A percentile compares a stretch with the other conserved stretches of the same genome.
Evolutionary conservation across 257 asterid genomes (phyloP).

Genomic region (Nicotiana noctiflora): DNA sequence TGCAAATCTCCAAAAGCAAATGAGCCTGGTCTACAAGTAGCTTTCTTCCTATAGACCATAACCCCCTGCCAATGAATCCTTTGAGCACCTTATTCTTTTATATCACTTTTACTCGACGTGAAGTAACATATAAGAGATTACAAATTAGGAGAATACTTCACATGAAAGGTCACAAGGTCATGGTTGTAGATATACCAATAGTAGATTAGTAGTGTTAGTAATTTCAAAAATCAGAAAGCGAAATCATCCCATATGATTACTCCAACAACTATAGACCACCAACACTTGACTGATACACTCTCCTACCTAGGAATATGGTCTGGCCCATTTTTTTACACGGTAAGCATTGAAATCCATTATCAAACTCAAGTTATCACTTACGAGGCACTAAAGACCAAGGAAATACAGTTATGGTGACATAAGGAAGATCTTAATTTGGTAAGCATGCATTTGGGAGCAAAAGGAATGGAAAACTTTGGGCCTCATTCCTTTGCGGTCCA

Average conservation of each 20-base stretch:
- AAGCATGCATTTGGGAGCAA: not conserved
- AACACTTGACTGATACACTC: not conserved
- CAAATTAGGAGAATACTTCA: not conserved
- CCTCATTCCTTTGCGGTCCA: not conserved
- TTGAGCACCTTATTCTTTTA: not conserved
- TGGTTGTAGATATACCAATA: not conserved
- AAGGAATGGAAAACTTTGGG: not conserved
- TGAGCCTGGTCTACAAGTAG: not conserved
- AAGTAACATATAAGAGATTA: not conserved
- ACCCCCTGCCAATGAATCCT: not conserved
- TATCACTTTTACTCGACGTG: not conserved
- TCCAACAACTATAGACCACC: not conserved
- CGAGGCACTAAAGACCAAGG: not conserved
- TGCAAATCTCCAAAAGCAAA: not conserved
- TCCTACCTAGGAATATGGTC: not conserved
- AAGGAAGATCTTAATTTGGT: not conserved
- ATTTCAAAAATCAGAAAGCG: not conserved
- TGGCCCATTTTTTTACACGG: not conserved
- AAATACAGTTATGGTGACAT: not conserved
- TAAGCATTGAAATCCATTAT: not conserved
- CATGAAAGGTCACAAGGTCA: not conserved
- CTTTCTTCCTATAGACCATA: not conserved
- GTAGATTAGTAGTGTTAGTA: not conserved
- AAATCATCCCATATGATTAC: not conserved
- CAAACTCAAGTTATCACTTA: not conserved